Base-by-base conservation (phyloP, 441 rosid genomes). In the Populus hybrid region DNA sequence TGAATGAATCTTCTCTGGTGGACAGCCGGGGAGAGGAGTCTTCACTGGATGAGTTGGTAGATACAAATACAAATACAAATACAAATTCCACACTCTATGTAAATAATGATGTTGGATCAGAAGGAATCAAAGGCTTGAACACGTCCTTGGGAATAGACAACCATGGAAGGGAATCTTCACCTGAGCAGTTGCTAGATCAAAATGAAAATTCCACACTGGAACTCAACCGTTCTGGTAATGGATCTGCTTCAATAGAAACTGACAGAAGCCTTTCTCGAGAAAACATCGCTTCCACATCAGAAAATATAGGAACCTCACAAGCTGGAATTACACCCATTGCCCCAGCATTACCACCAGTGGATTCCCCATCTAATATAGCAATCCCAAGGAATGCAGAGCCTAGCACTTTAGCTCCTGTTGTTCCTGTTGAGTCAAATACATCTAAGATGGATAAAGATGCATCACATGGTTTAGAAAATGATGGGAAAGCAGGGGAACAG, bases 401-500 rank as follows among this genome's bases (percentile, higher is more conserved):
- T n/a, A 75, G 80, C 38, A 6, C 50, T 72, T 32, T 36, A 28
- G 63, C 57, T 71, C 83, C 86, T 57, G 57, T 32, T 76, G 24
- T 35, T 38, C 23, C 81, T 7, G 40, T 72, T 73, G 83, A 61
- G 69, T 78, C 78, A 42, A 74, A 75, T 14, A 64, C 73, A 82
- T 69, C 86, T 67, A 34, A 70, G 8, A 77, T 36, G 26, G 80
- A 79, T 59, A 79, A 57, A 64, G 85, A 82, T 74, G 77, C 28
- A 72, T 75, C 73, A 0, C 21, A 76, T 0, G 67, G 70, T 79
- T 16, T 59, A 69, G 83, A 42, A 23, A 74, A 46, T 50, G 77
- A 46, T 61, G 80, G 79, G 74, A 82, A 80, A 30, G 54, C 83
- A 36, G 86, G 77, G 78, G 72, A 76, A 77, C 20, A 80, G 38